These are phyloP conservation scores for Lichtheimia hyalospora DNA, from an alignment of 371 early-diverging fungal genomes.

Conservation along the genomic window DNA sequence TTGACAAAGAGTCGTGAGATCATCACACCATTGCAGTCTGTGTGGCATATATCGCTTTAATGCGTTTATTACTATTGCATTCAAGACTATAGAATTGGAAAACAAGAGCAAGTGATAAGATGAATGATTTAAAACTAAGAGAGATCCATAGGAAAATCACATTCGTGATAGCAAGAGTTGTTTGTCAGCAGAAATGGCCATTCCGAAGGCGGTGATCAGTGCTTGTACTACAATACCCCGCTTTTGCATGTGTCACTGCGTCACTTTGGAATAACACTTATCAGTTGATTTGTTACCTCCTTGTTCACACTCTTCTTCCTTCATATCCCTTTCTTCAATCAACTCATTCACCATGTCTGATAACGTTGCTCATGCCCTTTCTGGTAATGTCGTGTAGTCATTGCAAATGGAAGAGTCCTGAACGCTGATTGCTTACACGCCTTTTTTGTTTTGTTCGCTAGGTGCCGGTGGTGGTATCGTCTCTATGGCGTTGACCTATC, in stretches of 20 bases:
- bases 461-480: constrained; percentile 96
- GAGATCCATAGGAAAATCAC: not conserved
- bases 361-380: constrained; percentile 89
- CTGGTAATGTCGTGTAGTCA: constrained; percentile 7
- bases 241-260: constrained; percentile 3
- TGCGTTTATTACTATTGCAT: no score
- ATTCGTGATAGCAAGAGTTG: not conserved
- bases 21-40: no score
- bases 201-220: constrained; percentile 1
- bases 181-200: constrained; percentile 3
- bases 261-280: not conserved
- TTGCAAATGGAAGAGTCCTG: not conserved
- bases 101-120: no score
- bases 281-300: not conserved
- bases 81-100: no score
- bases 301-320: constrained; percentile 5
- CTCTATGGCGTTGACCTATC: constrained; percentile 94
- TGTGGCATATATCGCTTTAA: no score
- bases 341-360: constrained; percentile 71
- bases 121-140: no score
- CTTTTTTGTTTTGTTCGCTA: constrained; percentile 25
- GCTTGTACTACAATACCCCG: constrained; percentile 1
- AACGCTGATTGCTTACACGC: not conserved
- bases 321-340: constrained; percentile 3
- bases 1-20: no score